phyloP scores from a whole-genome alignment of 2,329 filamentous ascomycete genomes.

The Falciphora oryzae region DNA sequence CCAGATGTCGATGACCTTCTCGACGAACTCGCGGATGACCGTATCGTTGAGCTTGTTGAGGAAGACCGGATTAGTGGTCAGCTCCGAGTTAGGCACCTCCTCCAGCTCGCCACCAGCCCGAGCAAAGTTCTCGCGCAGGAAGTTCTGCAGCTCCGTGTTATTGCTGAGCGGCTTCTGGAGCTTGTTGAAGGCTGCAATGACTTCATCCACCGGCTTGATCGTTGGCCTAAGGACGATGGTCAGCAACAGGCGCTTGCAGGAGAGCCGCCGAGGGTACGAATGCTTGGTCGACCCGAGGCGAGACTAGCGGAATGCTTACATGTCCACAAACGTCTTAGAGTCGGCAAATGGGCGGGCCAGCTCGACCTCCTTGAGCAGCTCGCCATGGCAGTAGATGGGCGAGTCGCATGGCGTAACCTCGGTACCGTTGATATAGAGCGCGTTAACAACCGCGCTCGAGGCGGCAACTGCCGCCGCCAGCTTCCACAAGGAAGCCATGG shows the following conservation, averaged over 20 bases:
- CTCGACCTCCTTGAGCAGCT: conserved; percentile 56
- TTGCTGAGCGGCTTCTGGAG: conserved; percentile 57
- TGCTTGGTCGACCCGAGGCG: not conserved
- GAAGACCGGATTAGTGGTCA: conserved; percentile 53
- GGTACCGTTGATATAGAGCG: conserved; percentile 54
- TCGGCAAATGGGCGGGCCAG: conserved; percentile 58
- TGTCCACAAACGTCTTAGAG: conserved; percentile 67
- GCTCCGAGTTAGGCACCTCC: conserved; percentile 42
- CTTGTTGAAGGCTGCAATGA: conserved; percentile 54
- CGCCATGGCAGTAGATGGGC: conserved; percentile 61
- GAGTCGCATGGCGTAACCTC: conserved; percentile 61
- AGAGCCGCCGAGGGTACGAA: not conserved
- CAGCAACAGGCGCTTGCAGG: not conserved
- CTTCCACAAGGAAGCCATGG: conserved; percentile 10
- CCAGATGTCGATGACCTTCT: conserved; percentile 64
- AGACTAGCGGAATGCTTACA: conserved; percentile 37
- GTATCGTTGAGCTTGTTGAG: conserved; percentile 50
- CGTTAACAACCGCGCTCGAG: conserved; percentile 26
- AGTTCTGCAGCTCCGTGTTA: conserved; percentile 55
- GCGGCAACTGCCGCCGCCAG: conserved; percentile 23
- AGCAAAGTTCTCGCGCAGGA: conserved; percentile 58
- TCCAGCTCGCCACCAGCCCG: conserved; percentile 58
- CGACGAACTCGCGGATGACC: conserved; percentile 53
- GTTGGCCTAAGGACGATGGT: conserved; percentile 44
- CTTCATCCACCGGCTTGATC: conserved; percentile 50